Base-by-base conservation (phyloP, 2,329 filamentous ascomycete genomes). In the Trichoderma hamatum region DNA sequence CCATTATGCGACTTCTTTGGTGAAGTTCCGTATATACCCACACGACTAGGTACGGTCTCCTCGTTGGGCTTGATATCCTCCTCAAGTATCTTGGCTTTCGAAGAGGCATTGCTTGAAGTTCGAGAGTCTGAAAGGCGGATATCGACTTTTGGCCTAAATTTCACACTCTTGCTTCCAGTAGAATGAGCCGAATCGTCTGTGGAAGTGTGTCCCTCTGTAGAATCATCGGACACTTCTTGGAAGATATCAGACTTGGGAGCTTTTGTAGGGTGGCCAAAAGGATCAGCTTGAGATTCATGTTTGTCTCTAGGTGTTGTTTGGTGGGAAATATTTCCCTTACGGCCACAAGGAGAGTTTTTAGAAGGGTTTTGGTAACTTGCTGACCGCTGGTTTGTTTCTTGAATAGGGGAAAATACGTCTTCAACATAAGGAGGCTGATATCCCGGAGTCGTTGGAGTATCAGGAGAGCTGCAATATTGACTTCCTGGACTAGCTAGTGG, bases 401-500 rank as follows among this genome's bases (percentile, higher is more conserved):
- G 30, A 10, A 54, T 46, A 55, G 64, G 68, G 9, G 74, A 74
- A 13, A 49, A 32, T 1, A 70, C 61, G 51, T 77, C 75, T 68
- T 77, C 76, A 28, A 77, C 71, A 55, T 76, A 77, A 30, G 76
- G 76, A 11, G 75, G 54, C 34, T 71, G 73, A 46, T 77, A 77
- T 58, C 71, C 72, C 9, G 55, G 49, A 19, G n/a, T 54, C 10
- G 26, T 34, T 4, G 65, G 49, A 26, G 54, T 55, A 19, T 46
- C n/a, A 6, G 19, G 46, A 46, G 58, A 64, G 49, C 54, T 43
- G 43, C 49, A 32, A 19, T 63, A 69, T 43, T 59, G 39, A 21
- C 39, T 28, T 52, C 30, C 61, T 30, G 65, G 32, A 16, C 70
- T 68, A 19, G 62, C 39, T 1, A 70, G 69, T 11, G 72, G 68